Evolutionary conservation across 257 asterid genomes (phyloP).

Genomic region (Cynanchum wilfordii): DNA sequence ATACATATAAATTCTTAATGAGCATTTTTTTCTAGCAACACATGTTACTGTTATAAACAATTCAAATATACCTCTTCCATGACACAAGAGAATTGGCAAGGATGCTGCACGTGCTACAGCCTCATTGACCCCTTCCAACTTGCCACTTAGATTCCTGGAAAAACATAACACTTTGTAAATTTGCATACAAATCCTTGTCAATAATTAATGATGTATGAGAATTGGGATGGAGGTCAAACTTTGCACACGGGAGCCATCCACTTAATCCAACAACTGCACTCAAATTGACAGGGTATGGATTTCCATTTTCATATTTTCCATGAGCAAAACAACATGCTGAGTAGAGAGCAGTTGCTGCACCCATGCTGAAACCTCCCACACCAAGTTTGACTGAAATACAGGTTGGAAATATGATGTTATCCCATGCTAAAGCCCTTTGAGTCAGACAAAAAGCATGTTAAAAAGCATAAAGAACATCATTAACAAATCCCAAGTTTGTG

Average conservation of each 20-base stretch:
- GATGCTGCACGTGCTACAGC: constrained; percentile 70
- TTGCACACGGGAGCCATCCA: constrained; percentile 95
- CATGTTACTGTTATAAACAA: not conserved
- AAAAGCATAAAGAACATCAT: not conserved
- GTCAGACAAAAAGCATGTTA: not conserved
- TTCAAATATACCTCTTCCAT: constrained; percentile 56
- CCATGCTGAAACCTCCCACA: constrained; percentile 95
- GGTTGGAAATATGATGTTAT: not conserved
- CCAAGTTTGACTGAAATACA: constrained; percentile 66
- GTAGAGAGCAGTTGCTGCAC: constrained; percentile 78
- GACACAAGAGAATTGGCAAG: constrained; percentile 77
- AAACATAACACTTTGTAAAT: constrained; percentile 5
- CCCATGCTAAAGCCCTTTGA: not conserved
- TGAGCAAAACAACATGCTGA: constrained; percentile 63
- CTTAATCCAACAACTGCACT: constrained; percentile 79
- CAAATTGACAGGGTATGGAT: constrained; percentile 52
- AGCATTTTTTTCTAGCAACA: too few species aligned
- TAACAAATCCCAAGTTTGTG: not conserved
- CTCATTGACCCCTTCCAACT: constrained; percentile 46
- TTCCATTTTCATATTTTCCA: constrained; percentile 67
- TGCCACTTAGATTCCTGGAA: constrained; percentile 51
- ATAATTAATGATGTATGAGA: constrained; percentile 2
- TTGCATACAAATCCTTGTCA: constrained; percentile 5
- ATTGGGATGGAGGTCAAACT: constrained; percentile 37
- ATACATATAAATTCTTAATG: too few species aligned